phyloP scores from a whole-genome alignment of 495 filamentous ascomycete genomes.

The Penicillium longicatenatum region DNA sequence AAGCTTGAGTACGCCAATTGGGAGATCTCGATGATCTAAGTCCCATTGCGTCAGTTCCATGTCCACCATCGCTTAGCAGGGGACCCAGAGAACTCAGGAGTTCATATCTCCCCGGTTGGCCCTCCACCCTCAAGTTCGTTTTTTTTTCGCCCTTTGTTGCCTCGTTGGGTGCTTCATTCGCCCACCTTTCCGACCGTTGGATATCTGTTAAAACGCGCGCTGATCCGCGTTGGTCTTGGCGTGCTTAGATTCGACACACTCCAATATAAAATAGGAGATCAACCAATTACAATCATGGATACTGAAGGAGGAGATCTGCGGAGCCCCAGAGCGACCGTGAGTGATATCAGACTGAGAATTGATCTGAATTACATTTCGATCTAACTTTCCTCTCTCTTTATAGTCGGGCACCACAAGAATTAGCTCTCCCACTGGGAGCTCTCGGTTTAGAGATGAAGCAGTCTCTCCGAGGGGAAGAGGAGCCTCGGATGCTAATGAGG shows the following conservation, averaged over 20 bases:
- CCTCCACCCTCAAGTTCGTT: not conserved
- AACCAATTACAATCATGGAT: not conserved
- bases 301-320: not conserved
- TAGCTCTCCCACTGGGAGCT: constrained; percentile 16
- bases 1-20: constrained; percentile 9
- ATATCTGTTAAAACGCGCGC: not conserved
- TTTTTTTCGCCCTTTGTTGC: not conserved
- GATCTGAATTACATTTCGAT: not conserved
- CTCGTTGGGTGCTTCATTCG: not conserved
- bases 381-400: not conserved
- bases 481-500: constrained; percentile 8
- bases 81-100: not conserved
- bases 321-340: not conserved
- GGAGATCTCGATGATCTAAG: constrained; percentile 5
- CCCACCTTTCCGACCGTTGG: not conserved
- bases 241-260: not conserved
- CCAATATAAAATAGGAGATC: not conserved
- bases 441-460: constrained; percentile 7
- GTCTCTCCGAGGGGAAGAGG: constrained; percentile 21
- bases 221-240: constrained; percentile 1
- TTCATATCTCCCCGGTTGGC: not conserved
- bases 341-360: not conserved
- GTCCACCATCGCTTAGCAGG: constrained; percentile 4
- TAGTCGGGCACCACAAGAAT: constrained; percentile 3
- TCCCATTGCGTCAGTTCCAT: constrained; percentile 2